These are phyloP conservation scores for Rutstroemia sp. DNA, from an alignment of 2,329 filamentous ascomycete genomes.

Conservation along the genomic window DNA sequence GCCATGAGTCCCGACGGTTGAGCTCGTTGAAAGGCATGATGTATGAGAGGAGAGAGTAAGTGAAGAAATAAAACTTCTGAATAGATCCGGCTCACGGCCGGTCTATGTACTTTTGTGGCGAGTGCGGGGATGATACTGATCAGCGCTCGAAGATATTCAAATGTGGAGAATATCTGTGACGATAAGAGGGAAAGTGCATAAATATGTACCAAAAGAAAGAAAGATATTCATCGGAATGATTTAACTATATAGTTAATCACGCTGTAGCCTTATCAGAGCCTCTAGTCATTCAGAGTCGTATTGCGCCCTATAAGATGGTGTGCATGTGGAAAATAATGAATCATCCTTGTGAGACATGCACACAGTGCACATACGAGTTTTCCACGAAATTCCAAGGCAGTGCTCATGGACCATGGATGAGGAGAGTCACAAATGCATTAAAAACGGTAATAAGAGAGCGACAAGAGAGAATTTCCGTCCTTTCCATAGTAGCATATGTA, in stretches of 20 bases:
- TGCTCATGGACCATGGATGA: slow-evolving; percentile 1
- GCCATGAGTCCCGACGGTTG: slow-evolving; percentile 29
- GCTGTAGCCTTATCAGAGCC: slow-evolving; percentile 17
- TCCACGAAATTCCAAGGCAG: neutral
- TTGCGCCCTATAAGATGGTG: slow-evolving; percentile 20
- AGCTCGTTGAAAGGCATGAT: slow-evolving; percentile 15
- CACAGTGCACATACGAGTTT: slow-evolving; percentile 3
- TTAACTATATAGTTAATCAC: slow-evolving; percentile 22
- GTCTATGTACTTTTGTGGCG: slow-evolving; percentile 19
- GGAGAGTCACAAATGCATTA: neutral
- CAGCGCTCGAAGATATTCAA: neutral
- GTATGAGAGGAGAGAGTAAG: neutral
- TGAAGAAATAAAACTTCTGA: neutral
- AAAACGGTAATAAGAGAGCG: neutral
- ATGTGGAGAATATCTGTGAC: neutral
- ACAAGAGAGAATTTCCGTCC: slow-evolving; percentile 37
- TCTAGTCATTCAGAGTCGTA: slow-evolving; percentile 13
- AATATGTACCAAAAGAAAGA: slow-evolving; percentile 12
- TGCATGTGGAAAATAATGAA: slow-evolving; percentile 20
- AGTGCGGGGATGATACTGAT: slow-evolving; percentile 3
- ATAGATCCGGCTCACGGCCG: slow-evolving; percentile 28
- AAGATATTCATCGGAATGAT: slow-evolving; percentile 7
- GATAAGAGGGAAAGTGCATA: neutral
- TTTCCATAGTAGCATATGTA: no score
- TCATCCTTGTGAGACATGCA: slow-evolving; percentile 23